Evolutionary conservation across 805 yeast genomes (phyloP).

Genomic region (Pichia phayaonensis): DNA sequence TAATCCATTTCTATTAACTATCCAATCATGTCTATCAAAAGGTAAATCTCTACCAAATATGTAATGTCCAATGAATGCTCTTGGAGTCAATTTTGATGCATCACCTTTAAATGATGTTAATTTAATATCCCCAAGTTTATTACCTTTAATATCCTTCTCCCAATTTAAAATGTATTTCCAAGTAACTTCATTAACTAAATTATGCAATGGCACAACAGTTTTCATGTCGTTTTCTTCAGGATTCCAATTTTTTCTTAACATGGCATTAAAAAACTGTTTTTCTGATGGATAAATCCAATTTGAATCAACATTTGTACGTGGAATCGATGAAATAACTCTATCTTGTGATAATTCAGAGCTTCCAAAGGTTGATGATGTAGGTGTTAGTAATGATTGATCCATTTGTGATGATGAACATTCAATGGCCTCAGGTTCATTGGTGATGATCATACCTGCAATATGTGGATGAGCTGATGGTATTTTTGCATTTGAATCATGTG

Average conservation of each 20-base stretch:
- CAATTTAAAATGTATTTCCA: slow-evolving; percentile 80
- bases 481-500: slow-evolving; percentile 9
- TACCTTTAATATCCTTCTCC: slow-evolving; percentile 60
- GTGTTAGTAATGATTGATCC: slow-evolving; percentile 21
- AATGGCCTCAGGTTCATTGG: slow-evolving; percentile 28
- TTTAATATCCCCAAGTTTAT: slow-evolving; percentile 76
- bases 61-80: slow-evolving; percentile 63
- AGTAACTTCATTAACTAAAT: slow-evolving; percentile 86
- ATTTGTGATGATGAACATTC: slow-evolving; percentile 43
- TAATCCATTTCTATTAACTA: slow-evolving; percentile 74
- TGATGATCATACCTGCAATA: slow-evolving; percentile 6
- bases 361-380: slow-evolving; percentile 23
- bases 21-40: slow-evolving; percentile 97
- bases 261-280: slow-evolving; percentile 89
- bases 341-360: slow-evolving; percentile 52
- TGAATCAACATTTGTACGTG: slow-evolving; percentile 56
- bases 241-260: slow-evolving; percentile 84
- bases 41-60: slow-evolving; percentile 67
- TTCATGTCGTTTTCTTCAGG: slow-evolving; percentile 80
- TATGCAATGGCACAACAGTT: slow-evolving; percentile 89
- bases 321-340: slow-evolving; percentile 74
- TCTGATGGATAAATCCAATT: slow-evolving; percentile 97
- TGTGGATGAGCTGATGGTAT: slow-evolving; percentile 20
- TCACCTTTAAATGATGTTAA: slow-evolving; percentile 87
- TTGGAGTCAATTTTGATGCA: slow-evolving; percentile 75